These are phyloP conservation scores for Solanum lignicaule DNA, from an alignment of 257 asterid species.

Conservation along the genomic window DNA sequence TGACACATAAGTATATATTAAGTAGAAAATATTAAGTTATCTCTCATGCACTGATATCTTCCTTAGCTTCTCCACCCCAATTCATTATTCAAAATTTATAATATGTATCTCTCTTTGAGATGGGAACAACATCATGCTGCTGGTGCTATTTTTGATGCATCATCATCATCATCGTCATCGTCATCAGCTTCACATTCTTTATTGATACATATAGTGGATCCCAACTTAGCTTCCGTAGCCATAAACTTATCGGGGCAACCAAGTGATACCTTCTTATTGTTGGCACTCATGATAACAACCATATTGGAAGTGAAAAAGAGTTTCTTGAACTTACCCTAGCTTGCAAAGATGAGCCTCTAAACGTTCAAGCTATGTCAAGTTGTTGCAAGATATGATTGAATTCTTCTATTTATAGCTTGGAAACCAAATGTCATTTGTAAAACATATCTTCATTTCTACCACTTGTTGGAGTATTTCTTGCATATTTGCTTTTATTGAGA, in stretches of 20 bases:
- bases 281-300: neutral
- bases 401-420: neutral
- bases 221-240: neutral
- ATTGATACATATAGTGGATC: neutral
- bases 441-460: neutral
- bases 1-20: neutral
- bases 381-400: neutral
- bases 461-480: neutral
- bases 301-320: neutral
- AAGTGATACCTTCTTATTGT: neutral
- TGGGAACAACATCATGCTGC: neutral
- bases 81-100: neutral
- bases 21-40: neutral
- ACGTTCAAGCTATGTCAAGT: neutral
- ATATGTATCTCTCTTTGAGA: neutral
- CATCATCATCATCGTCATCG: neutral
- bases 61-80: neutral
- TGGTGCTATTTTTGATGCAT: neutral
- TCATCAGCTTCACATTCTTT: neutral
- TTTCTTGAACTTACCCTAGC: neutral
- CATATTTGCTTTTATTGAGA: neutral
- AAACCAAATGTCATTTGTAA: neutral
- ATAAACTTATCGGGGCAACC: neutral
- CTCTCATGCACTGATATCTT: neutral
- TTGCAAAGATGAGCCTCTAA: neutral